Percentiles rank a stretch among this genome's conserved stretches.
These are phyloP conservation scores for Aspergillus saccharolyticus DNA, from an alignment of 495 filamentous ascomycete species.

Conservation along the genomic window DNA sequence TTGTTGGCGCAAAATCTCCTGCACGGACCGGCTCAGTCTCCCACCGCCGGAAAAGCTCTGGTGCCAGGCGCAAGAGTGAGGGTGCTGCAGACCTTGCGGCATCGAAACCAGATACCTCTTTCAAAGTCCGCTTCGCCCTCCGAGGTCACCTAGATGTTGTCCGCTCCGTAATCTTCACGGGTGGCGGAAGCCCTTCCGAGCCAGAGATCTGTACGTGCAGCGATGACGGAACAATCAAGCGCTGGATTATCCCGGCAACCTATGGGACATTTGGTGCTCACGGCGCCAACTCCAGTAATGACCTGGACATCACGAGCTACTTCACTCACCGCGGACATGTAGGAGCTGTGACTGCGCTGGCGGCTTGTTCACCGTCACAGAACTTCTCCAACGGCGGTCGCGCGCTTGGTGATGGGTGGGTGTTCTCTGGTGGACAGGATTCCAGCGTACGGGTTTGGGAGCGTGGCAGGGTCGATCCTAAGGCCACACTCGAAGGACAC, in stretches of 20 bases:
- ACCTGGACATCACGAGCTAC: constrained; percentile 86
- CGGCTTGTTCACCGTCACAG: constrained; percentile 77
- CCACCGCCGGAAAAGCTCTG: constrained; percentile 79
- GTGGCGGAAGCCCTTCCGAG: constrained; percentile 87
- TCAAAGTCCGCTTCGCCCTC: constrained; percentile 89
- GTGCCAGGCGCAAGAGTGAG: constrained; percentile 57
- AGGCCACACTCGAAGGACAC: constrained; percentile 90
- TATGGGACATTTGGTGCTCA: constrained; percentile 58
- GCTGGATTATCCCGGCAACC: constrained; percentile 86
- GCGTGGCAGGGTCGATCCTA: constrained; percentile 85
- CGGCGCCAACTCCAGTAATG: constrained; percentile 49
- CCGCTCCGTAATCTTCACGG: constrained; percentile 89
- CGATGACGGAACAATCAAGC: constrained; percentile 91
- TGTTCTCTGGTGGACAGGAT: constrained; percentile 95
- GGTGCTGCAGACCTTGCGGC: constrained; percentile 43
- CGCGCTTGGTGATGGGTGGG: constrained; percentile 86
- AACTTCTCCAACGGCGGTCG: constrained; percentile 85
- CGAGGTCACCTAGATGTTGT: constrained; percentile 92
- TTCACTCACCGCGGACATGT: constrained; percentile 92
- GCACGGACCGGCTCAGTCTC: constrained; percentile 58
- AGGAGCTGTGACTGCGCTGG: constrained; percentile 80
- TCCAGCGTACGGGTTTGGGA: constrained; percentile 93
- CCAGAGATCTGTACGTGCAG: constrained; percentile 96
- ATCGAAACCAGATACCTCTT: constrained; percentile 58
- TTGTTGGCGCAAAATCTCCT: constrained; percentile 69